A percentile compares a stretch with the other conserved stretches of the same genome.
Conservation (phyloP, 108 stramenopile genomes). For the Chaetoceros muelleri region DNA sequence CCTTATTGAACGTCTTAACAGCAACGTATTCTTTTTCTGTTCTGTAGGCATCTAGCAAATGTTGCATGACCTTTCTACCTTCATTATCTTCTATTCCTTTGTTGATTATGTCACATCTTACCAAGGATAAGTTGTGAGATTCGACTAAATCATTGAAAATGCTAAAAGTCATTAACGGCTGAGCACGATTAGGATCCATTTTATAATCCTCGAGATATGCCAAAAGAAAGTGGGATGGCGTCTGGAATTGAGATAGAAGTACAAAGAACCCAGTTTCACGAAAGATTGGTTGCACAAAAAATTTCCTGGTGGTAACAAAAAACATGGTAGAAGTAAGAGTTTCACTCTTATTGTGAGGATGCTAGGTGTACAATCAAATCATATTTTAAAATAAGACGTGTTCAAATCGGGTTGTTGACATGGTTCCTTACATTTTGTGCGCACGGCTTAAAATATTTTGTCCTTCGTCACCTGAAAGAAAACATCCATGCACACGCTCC, state of each 20-base stretch:
- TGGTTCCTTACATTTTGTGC: background rate
- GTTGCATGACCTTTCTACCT: conserved; percentile 41
- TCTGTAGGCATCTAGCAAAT: conserved; percentile 42
- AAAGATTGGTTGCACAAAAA: conserved; percentile 78
- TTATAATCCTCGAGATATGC: conserved; percentile 80
- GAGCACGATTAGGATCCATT: conserved; percentile 66
- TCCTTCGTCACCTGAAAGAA: conserved; percentile 6
- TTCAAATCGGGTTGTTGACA: too few species aligned
- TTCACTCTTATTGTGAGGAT: background rate
- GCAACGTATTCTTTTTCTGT: conserved; percentile 37
- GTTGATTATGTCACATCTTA: conserved; percentile 71
- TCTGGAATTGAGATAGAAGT: conserved; percentile 69
- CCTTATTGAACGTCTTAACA: conserved; percentile 65
- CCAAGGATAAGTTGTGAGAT: conserved; percentile 41
- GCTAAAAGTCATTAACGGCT: conserved; percentile 66
- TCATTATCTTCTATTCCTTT: conserved; percentile 60
- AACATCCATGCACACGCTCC: conserved; percentile 14
- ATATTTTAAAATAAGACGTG: background rate
- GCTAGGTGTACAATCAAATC: background rate
- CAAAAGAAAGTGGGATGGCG: conserved; percentile 59
- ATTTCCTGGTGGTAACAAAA: conserved; percentile 33
- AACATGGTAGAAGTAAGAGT: background rate
- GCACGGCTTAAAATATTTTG: conserved; percentile 7
- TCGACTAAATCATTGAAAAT: conserved; percentile 69
- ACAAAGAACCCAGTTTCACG: conserved; percentile 75